Base-by-base conservation (phyloP, 352 stramenopile genomes). In the Peronospora tabacina region DNA sequence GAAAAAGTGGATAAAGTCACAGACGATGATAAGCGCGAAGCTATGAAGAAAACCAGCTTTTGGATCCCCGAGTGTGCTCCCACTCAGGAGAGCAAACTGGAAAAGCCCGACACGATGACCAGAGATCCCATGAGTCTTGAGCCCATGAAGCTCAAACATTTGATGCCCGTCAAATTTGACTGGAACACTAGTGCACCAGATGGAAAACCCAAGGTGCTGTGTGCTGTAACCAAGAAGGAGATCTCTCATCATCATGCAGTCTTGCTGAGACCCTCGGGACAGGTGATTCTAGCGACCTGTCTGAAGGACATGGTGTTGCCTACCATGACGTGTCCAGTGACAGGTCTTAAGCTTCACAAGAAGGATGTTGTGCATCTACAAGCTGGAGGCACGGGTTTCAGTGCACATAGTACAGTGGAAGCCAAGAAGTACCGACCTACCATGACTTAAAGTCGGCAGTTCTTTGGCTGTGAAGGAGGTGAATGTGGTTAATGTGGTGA, bases 31-130 rank as follows among this genome's bases (percentile, higher is more conserved):
- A 88, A 87, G 63, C 65, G 78, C 13, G 58, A 75, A 16, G 80
- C 78, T 22, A 87, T 94, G 72, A 87, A 87, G 61, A 68, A 62
- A 38, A 90, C 80, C 28, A 90, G 77, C 53, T 94, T 84, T 52
- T 94, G 82, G 82, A 90, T 94, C 49, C 82, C 82, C 2, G 82
- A 89, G 41, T 88, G 77, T 55, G 90, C 82, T 11, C 82, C 82
- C 4, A 68, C 48, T 38, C 66, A 77, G 16, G 70, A 85, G 26
- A 50, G 29, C 6, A 75, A 53, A 20, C 52, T 90, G 36, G 63
- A 62, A 19, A 70, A 74, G 17, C 82, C 82, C 0, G 80, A 91
- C 55, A 75, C 63, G 5, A 82, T 82, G 58, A 91, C 82, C 1
- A 65, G 70, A 33, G 82, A 94, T 44, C 82, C 82, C 12, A 94